phyloP scores from a whole-genome alignment of 1,284 basidiomycete species.

The Uromyces viciae-fabae region DNA sequence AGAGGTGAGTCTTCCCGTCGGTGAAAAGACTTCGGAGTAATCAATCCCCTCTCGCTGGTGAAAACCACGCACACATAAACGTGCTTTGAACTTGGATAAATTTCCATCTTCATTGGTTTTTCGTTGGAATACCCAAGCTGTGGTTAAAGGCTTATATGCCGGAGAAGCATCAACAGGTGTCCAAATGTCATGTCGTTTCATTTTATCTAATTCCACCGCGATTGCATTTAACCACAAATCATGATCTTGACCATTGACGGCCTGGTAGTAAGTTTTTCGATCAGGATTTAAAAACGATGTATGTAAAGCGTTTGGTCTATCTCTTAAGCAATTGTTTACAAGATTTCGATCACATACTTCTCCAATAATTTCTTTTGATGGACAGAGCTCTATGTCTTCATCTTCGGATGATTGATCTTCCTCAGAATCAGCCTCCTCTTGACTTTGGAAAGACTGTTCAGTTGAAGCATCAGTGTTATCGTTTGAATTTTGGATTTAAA shows the following conservation, averaged over 20 bases:
- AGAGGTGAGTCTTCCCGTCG: not conserved
- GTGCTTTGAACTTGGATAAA: not conserved
- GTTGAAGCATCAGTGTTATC: not conserved
- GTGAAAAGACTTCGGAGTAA: not conserved
- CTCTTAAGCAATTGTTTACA: not conserved
- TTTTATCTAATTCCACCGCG: not conserved
- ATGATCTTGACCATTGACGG: not conserved
- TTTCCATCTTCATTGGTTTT: not conserved
- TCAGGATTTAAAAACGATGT: not conserved
- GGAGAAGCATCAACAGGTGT: no score
- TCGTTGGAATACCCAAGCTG: not conserved
- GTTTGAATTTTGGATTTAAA: no score
- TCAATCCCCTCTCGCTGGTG: not conserved
- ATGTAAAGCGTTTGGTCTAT: not conserved
- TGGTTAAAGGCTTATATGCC: not conserved
- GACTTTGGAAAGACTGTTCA: not conserved
- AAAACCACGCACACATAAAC: not conserved
- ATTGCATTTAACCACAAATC: not conserved
- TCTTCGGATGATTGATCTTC: no score
- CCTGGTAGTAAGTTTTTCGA: not conserved
- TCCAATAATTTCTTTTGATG: no score
- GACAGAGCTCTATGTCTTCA: no score
- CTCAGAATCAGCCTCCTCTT: no score
- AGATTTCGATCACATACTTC: no score
- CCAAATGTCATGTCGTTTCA: not conserved